These are phyloP conservation scores for Mycena rebaudengoi DNA, from an alignment of 768 basidiomycete genomes.

Conservation along the genomic window DNA sequence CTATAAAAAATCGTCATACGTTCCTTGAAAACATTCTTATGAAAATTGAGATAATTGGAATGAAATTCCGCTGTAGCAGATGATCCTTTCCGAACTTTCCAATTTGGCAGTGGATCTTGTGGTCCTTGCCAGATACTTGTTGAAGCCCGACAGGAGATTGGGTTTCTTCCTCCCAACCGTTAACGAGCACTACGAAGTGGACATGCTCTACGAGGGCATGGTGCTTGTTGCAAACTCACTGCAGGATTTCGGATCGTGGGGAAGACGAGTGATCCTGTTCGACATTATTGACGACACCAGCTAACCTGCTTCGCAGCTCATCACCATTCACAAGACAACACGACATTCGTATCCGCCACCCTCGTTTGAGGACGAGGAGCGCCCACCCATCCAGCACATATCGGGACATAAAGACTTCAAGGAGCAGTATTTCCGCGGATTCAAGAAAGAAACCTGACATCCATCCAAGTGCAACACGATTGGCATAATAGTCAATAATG, in stretches of 20 bases:
- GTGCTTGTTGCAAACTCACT: constrained; percentile 86
- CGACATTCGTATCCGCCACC: constrained; percentile 57
- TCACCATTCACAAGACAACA: constrained; percentile 85
- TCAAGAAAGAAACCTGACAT: constrained; percentile 56
- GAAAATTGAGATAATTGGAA: no score
- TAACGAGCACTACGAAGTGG: constrained; percentile 87
- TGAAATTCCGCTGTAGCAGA: no score
- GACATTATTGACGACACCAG: not conserved
- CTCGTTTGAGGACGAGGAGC: constrained; percentile 55
- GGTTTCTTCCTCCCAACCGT: constrained; percentile 97
- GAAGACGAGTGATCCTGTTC: constrained; percentile 69
- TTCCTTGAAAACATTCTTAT: no score
- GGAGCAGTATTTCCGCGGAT: constrained; percentile 87
- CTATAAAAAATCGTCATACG: no score
- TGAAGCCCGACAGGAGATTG: constrained; percentile 86
- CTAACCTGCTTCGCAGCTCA: constrained; percentile 66
- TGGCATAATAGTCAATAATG: no score
- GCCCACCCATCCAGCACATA: constrained; percentile 44
- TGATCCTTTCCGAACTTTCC: constrained; percentile 94
- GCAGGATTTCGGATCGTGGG: constrained; percentile 96
- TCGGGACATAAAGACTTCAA: constrained; percentile 93
- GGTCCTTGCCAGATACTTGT: constrained; percentile 79
- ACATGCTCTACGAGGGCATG: constrained; percentile 87
- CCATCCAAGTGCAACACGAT: no score
- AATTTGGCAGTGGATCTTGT: constrained; percentile 85